Conservation (phyloP, 805 yeast genomes). For the Saccharomycopsis schoenii region DNA sequence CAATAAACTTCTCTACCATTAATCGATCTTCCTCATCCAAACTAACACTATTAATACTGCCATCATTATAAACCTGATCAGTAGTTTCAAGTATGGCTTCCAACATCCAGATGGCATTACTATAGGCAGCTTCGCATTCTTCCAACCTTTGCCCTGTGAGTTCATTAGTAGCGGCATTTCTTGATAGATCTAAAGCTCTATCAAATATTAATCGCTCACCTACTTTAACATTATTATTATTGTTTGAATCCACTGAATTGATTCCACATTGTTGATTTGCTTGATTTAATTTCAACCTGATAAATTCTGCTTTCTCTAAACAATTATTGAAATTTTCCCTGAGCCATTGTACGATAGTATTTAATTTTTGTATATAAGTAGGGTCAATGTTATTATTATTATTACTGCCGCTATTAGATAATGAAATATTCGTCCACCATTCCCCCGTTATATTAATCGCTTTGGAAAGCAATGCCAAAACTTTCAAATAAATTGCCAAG, state of each 20-base stretch:
- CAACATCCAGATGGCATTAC: slow-evolving; percentile 92
- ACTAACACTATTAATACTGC: slow-evolving; percentile 24
- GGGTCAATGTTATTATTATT: slow-evolving; percentile 3
- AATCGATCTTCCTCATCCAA: slow-evolving; percentile 65
- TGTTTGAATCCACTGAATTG: slow-evolving; percentile 11
- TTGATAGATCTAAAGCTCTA: slow-evolving; percentile 85
- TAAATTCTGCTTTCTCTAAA: slow-evolving; percentile 77
- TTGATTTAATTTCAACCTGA: slow-evolving; percentile 43
- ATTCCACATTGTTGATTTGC: slow-evolving; percentile 30
- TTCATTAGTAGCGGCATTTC: slow-evolving; percentile 86
- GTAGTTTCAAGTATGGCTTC: slow-evolving; percentile 64
- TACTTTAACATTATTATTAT: slow-evolving; percentile 28
- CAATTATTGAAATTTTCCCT: slow-evolving; percentile 83
- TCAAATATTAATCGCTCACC: slow-evolving; percentile 87
- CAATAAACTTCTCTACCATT: slow-evolving; percentile 72
- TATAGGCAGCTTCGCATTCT: slow-evolving; percentile 81
- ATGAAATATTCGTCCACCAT: slow-evolving; percentile 58
- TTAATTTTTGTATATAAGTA: slow-evolving; percentile 20
- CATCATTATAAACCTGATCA: slow-evolving; percentile 12
- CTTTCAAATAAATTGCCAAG: slow-evolving; percentile 71
- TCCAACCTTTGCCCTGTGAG: slow-evolving; percentile 59
- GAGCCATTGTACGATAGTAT: slow-evolving; percentile 75
- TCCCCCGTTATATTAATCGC: slow-evolving; percentile 80
- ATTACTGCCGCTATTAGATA: slow-evolving; percentile 30
- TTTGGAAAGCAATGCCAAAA: slow-evolving; percentile 68